Percentiles rank a stretch among this genome's conserved stretches.
These are phyloP conservation scores for Pyrenophora teres DNA, from an alignment of 2,329 filamentous ascomycete genomes.

Conservation along the genomic window DNA sequence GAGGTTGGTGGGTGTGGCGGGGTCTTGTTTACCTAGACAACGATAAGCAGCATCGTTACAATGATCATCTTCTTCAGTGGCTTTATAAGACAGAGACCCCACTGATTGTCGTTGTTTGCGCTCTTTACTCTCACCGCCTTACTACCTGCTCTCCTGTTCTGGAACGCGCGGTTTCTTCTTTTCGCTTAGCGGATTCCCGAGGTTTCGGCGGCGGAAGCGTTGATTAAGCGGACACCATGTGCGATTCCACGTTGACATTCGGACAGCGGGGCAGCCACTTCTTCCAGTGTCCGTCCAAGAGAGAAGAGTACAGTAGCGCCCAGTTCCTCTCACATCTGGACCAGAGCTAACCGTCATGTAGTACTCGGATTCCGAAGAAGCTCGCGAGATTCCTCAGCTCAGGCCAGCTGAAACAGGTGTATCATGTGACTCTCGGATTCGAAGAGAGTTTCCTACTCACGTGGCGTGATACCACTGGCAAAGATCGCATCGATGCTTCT, in stretches of 20 bases:
- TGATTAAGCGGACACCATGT: slow-evolving; percentile 21
- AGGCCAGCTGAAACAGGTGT: slow-evolving; percentile 26
- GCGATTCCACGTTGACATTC: slow-evolving; percentile 41
- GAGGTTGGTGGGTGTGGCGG: neutral
- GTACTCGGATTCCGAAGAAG: slow-evolving; percentile 36
- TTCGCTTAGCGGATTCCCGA: slow-evolving; percentile 9
- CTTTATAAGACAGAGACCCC: slow-evolving; percentile 2
- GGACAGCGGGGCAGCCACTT: slow-evolving; percentile 44
- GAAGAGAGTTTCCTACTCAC: slow-evolving; percentile 42
- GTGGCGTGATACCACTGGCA: slow-evolving; percentile 34
- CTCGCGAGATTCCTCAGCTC: slow-evolving; percentile 32
- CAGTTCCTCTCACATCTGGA: neutral
- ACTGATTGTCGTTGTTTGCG: neutral
- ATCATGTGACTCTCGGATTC: slow-evolving; percentile 42
- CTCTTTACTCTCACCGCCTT: slow-evolving; percentile 2
- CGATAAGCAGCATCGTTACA: no score
- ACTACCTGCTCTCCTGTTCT: neutral
- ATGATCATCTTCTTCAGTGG: slow-evolving; percentile 6
- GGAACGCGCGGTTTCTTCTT: slow-evolving; percentile 2
- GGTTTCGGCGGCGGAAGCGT: no score
- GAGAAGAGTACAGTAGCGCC: slow-evolving; percentile 19
- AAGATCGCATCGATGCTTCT: slow-evolving; percentile 32
- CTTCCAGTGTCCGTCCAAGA: slow-evolving; percentile 37
- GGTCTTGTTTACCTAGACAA: no score
- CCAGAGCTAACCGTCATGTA: slow-evolving; percentile 4